A percentile compares a stretch with the other conserved stretches of the same genome.
Conservation (phyloP, 441 rosid genomes). For the Corymbia calophylla region DNA sequence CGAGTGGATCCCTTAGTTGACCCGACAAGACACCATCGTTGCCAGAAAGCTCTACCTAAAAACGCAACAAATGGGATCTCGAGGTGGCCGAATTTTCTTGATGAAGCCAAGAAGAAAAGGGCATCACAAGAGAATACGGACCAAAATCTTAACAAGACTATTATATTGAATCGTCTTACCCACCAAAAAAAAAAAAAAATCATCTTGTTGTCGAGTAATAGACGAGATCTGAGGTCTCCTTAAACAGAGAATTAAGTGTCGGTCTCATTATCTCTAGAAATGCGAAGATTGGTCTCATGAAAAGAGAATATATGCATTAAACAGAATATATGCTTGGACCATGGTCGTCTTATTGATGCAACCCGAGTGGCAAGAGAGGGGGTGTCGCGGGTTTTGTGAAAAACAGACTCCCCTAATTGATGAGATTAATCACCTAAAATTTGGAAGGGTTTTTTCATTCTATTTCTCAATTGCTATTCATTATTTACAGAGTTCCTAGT, state of each 20-base stretch:
- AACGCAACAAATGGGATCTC: neutral
- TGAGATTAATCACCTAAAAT: slow-evolving; percentile 8
- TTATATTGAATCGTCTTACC: neutral
- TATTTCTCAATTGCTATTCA: neutral
- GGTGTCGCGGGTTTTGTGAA: neutral
- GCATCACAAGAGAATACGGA: neutral
- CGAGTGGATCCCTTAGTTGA: neutral
- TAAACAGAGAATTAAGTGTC: neutral
- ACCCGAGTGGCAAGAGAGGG: slow-evolving; percentile 3
- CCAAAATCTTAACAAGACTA: neutral
- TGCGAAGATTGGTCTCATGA: neutral
- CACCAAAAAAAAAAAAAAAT: neutral
- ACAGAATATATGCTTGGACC: neutral
- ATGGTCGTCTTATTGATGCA: neutral
- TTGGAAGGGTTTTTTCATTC: neutral
- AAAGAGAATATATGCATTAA: neutral
- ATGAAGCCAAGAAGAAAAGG: neutral
- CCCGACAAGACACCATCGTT: neutral
- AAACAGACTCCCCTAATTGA: neutral
- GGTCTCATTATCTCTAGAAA: neutral
- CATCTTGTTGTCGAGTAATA: neutral
- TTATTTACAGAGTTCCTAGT: neutral
- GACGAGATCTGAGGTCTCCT: neutral
- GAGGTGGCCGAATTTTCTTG: neutral
- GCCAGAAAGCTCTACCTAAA: neutral